A percentile compares a stretch with the other conserved stretches of the same genome.
These are phyloP conservation scores for Chytriomyces sp. DNA, from an alignment of 192 early-diverging fungal genomes.

Conservation along the genomic window DNA sequence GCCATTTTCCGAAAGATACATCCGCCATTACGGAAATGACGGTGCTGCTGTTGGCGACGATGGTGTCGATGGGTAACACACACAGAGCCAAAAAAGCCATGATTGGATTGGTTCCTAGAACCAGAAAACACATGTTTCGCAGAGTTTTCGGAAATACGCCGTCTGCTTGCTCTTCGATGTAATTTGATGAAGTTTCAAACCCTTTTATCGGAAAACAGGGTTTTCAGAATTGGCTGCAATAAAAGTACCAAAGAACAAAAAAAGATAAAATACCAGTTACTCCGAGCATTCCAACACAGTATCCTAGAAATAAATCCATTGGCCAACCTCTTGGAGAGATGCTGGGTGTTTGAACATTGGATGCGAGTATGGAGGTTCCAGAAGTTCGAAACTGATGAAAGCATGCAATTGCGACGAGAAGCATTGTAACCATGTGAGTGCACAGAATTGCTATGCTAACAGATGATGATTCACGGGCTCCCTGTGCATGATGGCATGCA, in stretches of 20 bases:
- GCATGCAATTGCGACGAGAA: slow-evolving; percentile 47
- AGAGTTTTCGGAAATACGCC: slow-evolving; percentile 63
- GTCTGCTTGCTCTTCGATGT: slow-evolving; percentile 63
- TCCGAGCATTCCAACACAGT: slow-evolving; percentile 62
- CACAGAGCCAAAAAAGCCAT: slow-evolving; percentile 50
- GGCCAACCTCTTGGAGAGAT: slow-evolving; percentile 35
- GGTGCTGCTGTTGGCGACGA: slow-evolving; percentile 47
- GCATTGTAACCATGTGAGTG: slow-evolving; percentile 53
- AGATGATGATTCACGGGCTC: slow-evolving; percentile 58
- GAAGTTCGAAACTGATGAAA: slow-evolving; percentile 46
- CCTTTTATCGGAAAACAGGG: slow-evolving; percentile 41
- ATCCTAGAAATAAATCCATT: slow-evolving; percentile 55
- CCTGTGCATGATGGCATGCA: not conserved
- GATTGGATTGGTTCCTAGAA: slow-evolving; percentile 55
- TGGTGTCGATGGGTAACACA: slow-evolving; percentile 52
- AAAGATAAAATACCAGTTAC: slow-evolving; percentile 23
- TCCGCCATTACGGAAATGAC: slow-evolving; percentile 52
- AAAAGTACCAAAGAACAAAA: not conserved
- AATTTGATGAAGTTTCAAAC: slow-evolving; percentile 59
- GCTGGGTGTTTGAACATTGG: slow-evolving; percentile 54
- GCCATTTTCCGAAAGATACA: slow-evolving; percentile 34
- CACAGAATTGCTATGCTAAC: slow-evolving; percentile 54
- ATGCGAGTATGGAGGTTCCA: slow-evolving; percentile 47
- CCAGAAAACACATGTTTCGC: slow-evolving; percentile 58
- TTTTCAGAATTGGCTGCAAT: not conserved